phyloP scores from a whole-genome alignment of 164 flowering plant species.

The Sedum album region DNA sequence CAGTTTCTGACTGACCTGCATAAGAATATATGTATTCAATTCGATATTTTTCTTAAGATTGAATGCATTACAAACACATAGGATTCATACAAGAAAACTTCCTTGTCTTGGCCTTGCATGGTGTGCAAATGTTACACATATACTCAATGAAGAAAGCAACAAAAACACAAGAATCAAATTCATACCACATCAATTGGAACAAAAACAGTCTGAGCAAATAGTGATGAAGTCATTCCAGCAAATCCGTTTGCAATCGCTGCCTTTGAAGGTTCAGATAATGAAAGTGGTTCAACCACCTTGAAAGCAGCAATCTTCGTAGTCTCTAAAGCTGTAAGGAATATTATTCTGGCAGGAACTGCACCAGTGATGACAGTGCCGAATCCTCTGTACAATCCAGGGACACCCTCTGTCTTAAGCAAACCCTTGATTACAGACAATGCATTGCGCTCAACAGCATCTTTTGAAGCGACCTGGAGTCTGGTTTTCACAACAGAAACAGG shows the following conservation, averaged over 20 bases:
- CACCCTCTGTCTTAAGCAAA: slow-evolving; percentile 66
- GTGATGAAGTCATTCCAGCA: slow-evolving; percentile 89
- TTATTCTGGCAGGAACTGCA: slow-evolving; percentile 89
- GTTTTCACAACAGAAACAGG: slow-evolving; percentile 93
- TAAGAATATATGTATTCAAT: neutral
- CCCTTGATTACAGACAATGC: slow-evolving; percentile 64
- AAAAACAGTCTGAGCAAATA: slow-evolving; percentile 75
- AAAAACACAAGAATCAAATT: neutral
- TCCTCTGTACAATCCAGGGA: slow-evolving; percentile 87
- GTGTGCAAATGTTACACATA: too few relatives aligned
- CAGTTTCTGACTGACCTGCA: slow-evolving; percentile 85
- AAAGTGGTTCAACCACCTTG: slow-evolving; percentile 59
- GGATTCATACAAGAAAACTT: too few relatives aligned
- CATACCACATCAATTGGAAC: slow-evolving; percentile 98
- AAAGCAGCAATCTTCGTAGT: slow-evolving; percentile 78
- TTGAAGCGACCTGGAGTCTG: slow-evolving; percentile 83
- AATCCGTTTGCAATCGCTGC: slow-evolving; percentile 96
- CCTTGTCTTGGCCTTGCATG: too few relatives aligned
- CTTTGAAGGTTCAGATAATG: slow-evolving; percentile 68
- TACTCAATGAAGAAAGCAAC: neutral
- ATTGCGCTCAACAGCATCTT: slow-evolving; percentile 59
- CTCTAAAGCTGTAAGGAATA: slow-evolving; percentile 87
- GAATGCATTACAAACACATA: neutral
- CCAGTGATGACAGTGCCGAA: slow-evolving; percentile 95
- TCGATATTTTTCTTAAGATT: neutral